Base-by-base conservation (phyloP, 768 basidiomycete genomes). In the Mycena rosella region DNA sequence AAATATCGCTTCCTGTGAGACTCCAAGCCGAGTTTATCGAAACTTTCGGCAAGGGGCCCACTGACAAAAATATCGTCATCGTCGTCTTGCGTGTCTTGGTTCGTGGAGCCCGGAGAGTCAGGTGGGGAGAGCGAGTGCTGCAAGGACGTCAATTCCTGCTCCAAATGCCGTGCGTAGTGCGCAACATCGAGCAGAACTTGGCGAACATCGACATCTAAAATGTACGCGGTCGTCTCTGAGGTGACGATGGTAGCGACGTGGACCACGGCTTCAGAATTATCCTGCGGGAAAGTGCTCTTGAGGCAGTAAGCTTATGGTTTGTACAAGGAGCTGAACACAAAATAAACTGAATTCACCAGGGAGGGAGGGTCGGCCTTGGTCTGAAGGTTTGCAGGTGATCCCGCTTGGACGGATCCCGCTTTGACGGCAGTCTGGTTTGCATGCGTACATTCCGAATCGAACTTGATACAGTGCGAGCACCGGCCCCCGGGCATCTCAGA, bases 401-500 rank as follows among this genome's bases (percentile, higher is more conserved):
- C n/a, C n/a, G n/a, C n/a, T n/a, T n/a, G n/a, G n/a, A n/a, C n/a
- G n/a, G n/a, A n/a, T 30, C 60, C 44, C n/a, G 18, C 18, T 22
- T 56, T 61, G 26, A 59, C 9, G 20, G 34, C 27, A 29, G 38
- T 6, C 27, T 24, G 34, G 14, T 15, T 36, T 7, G 1, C 24
- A 24, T 93, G 91, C 0, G 88, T 89, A 77, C 91, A 93, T 5
- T 89, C 86, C 45, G 85, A 84, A 70, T 81, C 86, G 73, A 87
- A 90, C 7, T 88, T 82, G 34, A 86, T 81, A 74, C 91, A 92
- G 76, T 91, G 91, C 1, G 90, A 88, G 75, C 91, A 93, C 63
- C 83, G 78, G 72, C 89, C 88, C 38, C 84, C 85, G 6, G 89
- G 86, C 87, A 88, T 89, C 73, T 88, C 88, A 3, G 86, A 88